A percentile compares a stretch with the other conserved stretches of the same genome.
Conservation (phyloP, 2,329 filamentous ascomycete genomes). For the Pseudogymnoascus sp. region DNA sequence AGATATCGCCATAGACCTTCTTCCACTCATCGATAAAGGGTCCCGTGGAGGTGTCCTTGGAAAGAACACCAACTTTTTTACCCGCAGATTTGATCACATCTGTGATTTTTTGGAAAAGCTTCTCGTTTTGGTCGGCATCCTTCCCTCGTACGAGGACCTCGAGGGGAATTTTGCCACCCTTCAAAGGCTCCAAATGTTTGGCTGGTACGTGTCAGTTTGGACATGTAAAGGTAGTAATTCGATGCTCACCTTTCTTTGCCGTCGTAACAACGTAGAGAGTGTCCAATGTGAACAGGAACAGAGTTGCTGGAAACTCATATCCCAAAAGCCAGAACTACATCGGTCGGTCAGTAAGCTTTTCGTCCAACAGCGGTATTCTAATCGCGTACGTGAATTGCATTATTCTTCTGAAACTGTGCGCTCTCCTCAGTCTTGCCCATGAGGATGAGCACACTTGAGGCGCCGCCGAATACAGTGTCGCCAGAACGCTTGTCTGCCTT, state of each 20-base stretch:
- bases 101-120: conserved; percentile 75
- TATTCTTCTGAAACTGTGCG: conserved; percentile 86
- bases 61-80: conserved; percentile 80
- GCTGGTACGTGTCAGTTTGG: conserved; percentile 46
- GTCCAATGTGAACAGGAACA: conserved; percentile 86
- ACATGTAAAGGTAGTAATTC: background rate
- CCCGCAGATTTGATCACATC: conserved; percentile 83
- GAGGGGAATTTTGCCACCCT: conserved; percentile 83
- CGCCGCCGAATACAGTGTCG: conserved; percentile 78
- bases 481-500: conserved; percentile 89
- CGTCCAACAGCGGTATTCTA: background rate
- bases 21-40: conserved; percentile 98
- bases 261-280: conserved; percentile 89
- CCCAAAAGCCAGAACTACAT: conserved; percentile 90
- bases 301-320: conserved; percentile 94
- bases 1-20: conserved; percentile 65
- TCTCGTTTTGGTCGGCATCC: conserved; percentile 82
- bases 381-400: conserved; percentile 78
- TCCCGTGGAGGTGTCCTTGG: conserved; percentile 76
- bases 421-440: conserved; percentile 93
- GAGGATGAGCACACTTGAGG: conserved; percentile 75
- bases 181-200: conserved; percentile 85
- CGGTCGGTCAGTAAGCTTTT: conserved; percentile 12
- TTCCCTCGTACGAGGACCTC: conserved; percentile 90
- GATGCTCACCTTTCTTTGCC: conserved; percentile 75